A percentile compares a stretch with the other conserved stretches of the same genome.
phyloP scores from a whole-genome alignment of 305 asterid genomes.

The Solanum aculeatissimum region DNA sequence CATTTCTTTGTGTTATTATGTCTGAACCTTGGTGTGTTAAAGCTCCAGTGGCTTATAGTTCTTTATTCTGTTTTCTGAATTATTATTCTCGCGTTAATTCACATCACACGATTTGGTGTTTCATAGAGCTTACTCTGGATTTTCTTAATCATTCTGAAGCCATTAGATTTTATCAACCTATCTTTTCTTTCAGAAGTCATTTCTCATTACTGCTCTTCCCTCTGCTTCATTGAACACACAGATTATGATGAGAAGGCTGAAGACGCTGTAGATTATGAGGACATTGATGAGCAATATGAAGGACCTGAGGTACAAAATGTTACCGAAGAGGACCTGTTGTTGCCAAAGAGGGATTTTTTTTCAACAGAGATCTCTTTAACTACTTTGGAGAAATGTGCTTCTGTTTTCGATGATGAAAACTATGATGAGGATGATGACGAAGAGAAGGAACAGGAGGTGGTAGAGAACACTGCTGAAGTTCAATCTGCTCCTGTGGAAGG shows the following conservation, averaged over 20 bases:
- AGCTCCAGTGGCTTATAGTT: background rate
- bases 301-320: slow-evolving; percentile 94
- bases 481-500: slow-evolving; percentile 44
- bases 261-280: slow-evolving; percentile 98
- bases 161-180: background rate
- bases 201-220: slow-evolving; percentile 8
- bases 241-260: slow-evolving; percentile 93
- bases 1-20: background rate
- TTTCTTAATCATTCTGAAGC: background rate
- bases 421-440: slow-evolving; percentile 84
- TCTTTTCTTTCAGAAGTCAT: background rate
- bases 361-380: slow-evolving; percentile 45
- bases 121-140: background rate
- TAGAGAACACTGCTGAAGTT: slow-evolving; percentile 31
- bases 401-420: slow-evolving; percentile 91
- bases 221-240: slow-evolving; percentile 18
- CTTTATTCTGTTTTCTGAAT: background rate
- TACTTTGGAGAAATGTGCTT: slow-evolving; percentile 43
- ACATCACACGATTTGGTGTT: background rate
- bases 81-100: background rate
- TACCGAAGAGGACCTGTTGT: slow-evolving; percentile 86
- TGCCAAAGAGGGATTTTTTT: slow-evolving; percentile 62
- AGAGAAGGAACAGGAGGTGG: slow-evolving; percentile 33
- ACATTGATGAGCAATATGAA: slow-evolving; percentile 95
- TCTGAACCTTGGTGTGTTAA: background rate